phyloP scores from a whole-genome alignment of 192 early-diverging fungal species.

The Coemansia sp. region DNA sequence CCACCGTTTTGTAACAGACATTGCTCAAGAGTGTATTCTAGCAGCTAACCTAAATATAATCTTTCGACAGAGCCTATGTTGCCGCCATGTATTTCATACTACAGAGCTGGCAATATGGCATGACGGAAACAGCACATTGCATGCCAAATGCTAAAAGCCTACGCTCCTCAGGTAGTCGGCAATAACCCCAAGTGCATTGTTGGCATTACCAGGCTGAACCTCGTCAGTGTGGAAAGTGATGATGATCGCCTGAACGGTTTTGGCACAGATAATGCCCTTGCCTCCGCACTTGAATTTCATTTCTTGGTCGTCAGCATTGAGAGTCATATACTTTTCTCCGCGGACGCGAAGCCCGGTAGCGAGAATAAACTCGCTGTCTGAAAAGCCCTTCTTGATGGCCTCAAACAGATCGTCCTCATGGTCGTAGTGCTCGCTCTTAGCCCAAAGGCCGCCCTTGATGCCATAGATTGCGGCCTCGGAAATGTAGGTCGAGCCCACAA shows the following conservation, averaged over 20 bases:
- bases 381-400: constrained; percentile 54
- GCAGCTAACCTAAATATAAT: no score
- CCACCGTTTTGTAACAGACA: no score
- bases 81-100: no score
- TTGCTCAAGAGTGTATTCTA: no score
- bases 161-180: constrained; percentile 73
- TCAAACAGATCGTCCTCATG: constrained; percentile 7
- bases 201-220: constrained; percentile 65
- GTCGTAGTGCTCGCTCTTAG: constrained; percentile 54
- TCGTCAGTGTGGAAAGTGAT: constrained; percentile 65
- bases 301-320: constrained; percentile 55
- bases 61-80: no score
- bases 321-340: constrained; percentile 69
- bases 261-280: constrained; percentile 59
- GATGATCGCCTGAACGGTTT: constrained; percentile 77
- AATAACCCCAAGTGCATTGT: constrained; percentile 66
- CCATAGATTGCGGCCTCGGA: constrained; percentile 77
- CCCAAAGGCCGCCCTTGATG: constrained; percentile 75
- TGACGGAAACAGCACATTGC: background rate
- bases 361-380: constrained; percentile 52
- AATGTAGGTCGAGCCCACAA: constrained; percentile 70
- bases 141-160: constrained; percentile 54
- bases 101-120: no score
- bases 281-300: constrained; percentile 23
- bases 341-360: constrained; percentile 63